These are phyloP conservation scores for Gamarada debralockiae DNA, from an alignment of 495 filamentous ascomycete genomes.

Conservation along the genomic window DNA sequence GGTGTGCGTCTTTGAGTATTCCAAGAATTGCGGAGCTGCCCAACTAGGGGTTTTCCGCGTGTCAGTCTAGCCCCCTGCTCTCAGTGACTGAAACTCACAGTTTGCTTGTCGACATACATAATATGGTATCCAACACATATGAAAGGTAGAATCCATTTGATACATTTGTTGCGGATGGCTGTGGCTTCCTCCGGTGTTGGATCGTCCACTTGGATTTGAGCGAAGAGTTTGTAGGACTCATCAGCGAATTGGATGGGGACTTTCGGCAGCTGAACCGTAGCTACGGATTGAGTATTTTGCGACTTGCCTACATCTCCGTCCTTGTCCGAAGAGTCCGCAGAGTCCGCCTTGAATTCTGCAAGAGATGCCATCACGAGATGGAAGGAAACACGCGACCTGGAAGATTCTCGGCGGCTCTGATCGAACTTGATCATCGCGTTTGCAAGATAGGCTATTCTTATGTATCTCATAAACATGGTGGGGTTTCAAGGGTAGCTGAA, in stretches of 20 bases:
- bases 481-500: too few species aligned
- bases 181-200: conserved; percentile 34
- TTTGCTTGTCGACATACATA: conserved; percentile 45
- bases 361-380: not conserved
- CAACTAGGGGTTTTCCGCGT: conserved; percentile 26
- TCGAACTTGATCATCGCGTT: too few species aligned
- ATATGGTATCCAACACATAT: conserved; percentile 41
- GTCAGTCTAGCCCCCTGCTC: not conserved
- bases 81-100: conserved; percentile 23
- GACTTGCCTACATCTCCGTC: conserved; percentile 1
- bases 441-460: too few species aligned
- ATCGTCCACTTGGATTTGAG: conserved; percentile 33
- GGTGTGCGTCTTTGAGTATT: conserved; percentile 26
- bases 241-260: conserved; percentile 37
- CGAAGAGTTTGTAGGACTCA: conserved; percentile 41
- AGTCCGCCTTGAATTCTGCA: conserved; percentile 2
- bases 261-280: conserved; percentile 21
- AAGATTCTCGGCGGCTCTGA: too few species aligned
- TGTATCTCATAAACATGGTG: too few species aligned
- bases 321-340: not conserved
- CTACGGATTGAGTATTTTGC: conserved; percentile 5
- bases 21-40: conserved; percentile 36
- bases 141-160: conserved; percentile 39
- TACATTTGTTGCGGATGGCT: conserved; percentile 35
- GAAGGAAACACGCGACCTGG: too few species aligned